These are phyloP conservation scores for Aspergillus japonicus DNA, from an alignment of 2,329 filamentous ascomycete species.

Conservation along the genomic window DNA sequence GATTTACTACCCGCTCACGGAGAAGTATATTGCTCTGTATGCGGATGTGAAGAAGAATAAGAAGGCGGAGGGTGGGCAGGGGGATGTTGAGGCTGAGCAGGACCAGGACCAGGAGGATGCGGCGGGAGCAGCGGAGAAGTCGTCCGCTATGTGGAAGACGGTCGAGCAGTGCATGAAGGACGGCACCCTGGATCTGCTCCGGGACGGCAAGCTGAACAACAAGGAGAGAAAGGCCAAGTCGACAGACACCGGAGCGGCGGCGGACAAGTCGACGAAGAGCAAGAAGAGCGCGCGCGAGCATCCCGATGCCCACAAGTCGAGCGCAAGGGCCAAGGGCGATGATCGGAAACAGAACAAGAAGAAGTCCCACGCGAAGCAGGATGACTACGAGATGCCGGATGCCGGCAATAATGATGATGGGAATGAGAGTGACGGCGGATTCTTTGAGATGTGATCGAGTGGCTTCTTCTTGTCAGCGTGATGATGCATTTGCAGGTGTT, in stretches of 20 bases:
- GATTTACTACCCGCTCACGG: slow-evolving; percentile 59
- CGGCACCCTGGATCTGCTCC: slow-evolving; percentile 42
- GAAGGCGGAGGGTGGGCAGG: slow-evolving; percentile 14
- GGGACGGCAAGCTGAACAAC: slow-evolving; percentile 40
- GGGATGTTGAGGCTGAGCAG: slow-evolving; percentile 17
- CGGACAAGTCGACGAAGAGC: slow-evolving; percentile 6
- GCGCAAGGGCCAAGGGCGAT: slow-evolving; percentile 7
- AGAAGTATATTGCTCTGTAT: slow-evolving; percentile 60
- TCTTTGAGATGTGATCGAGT: slow-evolving; percentile 34
- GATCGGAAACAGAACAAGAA: slow-evolving; percentile 3
- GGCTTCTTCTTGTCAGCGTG: neutral
- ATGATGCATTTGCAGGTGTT: slow-evolving; percentile 23
- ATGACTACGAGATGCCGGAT: slow-evolving; percentile 8
- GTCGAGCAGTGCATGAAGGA: slow-evolving; percentile 48
- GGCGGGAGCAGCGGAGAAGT: slow-evolving; percentile 28
- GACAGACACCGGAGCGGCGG: slow-evolving; percentile 2
- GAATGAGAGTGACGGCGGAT: slow-evolving; percentile 42
- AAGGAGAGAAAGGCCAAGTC: too few relatives aligned
- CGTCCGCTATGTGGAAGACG: slow-evolving; percentile 45
- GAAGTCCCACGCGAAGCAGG: slow-evolving; percentile 1
- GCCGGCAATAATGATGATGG: slow-evolving; percentile 14
- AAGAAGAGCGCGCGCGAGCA: slow-evolving; percentile 9
- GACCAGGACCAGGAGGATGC: slow-evolving; percentile 20
- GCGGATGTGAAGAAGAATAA: slow-evolving; percentile 37
- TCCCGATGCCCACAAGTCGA: slow-evolving; percentile 3